Percentiles rank a stretch among this genome's conserved stretches.
phyloP scores from a whole-genome alignment of 2,329 filamentous ascomycete genomes.

The Colletotrichum magnum region DNA sequence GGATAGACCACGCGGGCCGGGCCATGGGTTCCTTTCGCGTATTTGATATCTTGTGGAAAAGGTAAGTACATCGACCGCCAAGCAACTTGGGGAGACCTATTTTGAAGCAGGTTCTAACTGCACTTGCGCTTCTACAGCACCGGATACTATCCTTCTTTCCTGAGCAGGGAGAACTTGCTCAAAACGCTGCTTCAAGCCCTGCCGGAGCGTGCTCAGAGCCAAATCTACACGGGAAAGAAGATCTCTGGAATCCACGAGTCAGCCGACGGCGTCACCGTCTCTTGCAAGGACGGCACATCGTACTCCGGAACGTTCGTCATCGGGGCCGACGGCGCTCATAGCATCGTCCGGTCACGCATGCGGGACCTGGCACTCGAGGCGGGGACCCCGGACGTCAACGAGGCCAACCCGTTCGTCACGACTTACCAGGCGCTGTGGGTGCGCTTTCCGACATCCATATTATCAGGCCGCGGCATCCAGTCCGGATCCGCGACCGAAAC shows the following conservation, averaged over 20 bases:
- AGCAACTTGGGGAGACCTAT: not conserved
- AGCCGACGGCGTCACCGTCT: conserved; percentile 46
- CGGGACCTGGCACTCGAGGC: conserved; percentile 33
- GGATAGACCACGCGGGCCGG: not conserved
- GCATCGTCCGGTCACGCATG: conserved; percentile 51
- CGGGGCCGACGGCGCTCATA: conserved; percentile 59
- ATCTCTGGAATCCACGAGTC: conserved; percentile 43
- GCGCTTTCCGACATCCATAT: conserved; percentile 28
- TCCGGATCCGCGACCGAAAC: conserved; percentile 38
- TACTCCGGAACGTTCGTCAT: conserved; percentile 56
- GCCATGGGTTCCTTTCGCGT: not conserved
- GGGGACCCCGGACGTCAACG: not conserved
- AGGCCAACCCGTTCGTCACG: conserved; percentile 29
- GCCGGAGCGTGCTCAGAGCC: conserved; percentile 43
- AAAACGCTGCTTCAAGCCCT: conserved; percentile 48
- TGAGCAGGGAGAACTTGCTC: conserved; percentile 53
- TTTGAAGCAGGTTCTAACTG: not conserved
- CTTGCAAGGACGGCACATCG: conserved; percentile 51
- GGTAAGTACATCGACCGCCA: not conserved
- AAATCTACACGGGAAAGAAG: conserved; percentile 46
- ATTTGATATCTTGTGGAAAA: not conserved
- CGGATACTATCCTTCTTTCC: conserved; percentile 45
- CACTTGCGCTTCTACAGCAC: conserved; percentile 27
- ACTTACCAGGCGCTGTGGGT: conserved; percentile 45
- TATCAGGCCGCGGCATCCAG: not conserved